Evolutionary conservation across 192 early-diverging fungal genomes (phyloP), one percentile per base, ranked within the genome.

Genomic region (Funneliformis mosseae): DNA sequence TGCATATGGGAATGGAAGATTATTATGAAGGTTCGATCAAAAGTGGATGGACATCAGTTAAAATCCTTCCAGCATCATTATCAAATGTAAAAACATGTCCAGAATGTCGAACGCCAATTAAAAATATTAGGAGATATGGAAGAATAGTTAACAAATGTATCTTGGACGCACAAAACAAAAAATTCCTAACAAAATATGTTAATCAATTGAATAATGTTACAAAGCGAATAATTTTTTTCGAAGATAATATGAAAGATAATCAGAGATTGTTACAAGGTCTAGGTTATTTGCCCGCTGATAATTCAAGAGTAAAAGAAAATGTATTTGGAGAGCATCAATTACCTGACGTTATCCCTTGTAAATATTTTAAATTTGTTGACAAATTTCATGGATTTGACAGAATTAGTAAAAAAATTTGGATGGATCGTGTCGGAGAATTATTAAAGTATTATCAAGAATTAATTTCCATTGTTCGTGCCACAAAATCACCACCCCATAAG

Each of bases 1-100:
- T 86, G 0, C 79, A 83, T 50, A 83, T 90, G 81, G 83, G 78
- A 21, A 81, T 90, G 80, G 14, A 68, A 10, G 9, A 71, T 4
- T 89, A 84, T 69, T 92, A 92, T 66, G 25, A 60, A 5, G 48
- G 64, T 25, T 38, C 38, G 5, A 1, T 41, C 25, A 25, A 39
- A 23, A 9, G 55, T 2, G 63, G 41, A 23, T 79, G 78, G 78
- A 79, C 23, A 0, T 27, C 8, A 25, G 10, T 70, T n/a, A 60
- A 71, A 43, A 11, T 18, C 12, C 33, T 79, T 12, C 33, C 78
- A 5, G 5, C 23, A n/a, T 14, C 69, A 50, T 28, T 16, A 1
- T 2, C 9, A 9, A 42, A 55, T 6, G 16, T 55, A 16, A 68
- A 79, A 25, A 59, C 8, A 33, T 79, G 78, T 67, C 78, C 78